Base-by-base conservation (phyloP, 371 early-diverging fungal species). In the Circinella umbellata region DNA sequence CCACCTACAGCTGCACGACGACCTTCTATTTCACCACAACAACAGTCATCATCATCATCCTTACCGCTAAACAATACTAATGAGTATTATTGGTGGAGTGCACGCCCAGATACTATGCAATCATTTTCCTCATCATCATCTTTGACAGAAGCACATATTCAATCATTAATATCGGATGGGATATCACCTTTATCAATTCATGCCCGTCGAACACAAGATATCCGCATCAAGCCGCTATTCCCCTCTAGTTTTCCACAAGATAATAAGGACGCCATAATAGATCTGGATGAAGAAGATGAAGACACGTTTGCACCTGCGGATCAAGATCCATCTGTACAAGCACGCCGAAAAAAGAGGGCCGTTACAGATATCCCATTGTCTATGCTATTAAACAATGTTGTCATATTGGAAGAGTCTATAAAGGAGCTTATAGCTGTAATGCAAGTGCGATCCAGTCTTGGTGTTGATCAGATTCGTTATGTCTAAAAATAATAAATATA, bases 381-480 rank as follows among this genome's bases (percentile, higher is more conserved):
- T 14, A 86, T 88, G 72, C 72, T 91, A 61, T 70, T 91, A 27
- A 93, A 92, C 72, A 95, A 95, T 75, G 91, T 94, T 36, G 88
- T 96, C 35, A 91, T 95, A 18, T 69, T 96, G 69, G 93, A 96
- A 69, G 96, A 96, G 78, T 86, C 89, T 15, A 88, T 91, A 37
- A 95, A 95, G 73, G 96, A 96, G 76, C 77, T 95, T n/a, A 85
- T 96, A 49, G 92, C 94, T 34, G 82, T 90, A 13, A 76, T 95
- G 39, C 91, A 92, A 74, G 90, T 92, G 53, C 87, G 92, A 17
- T 80, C 89, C 63, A 90, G 90, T 69, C 76, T 86, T 61, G 92
- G 93, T 10, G 80, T 89, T n/a, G 93, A 92, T 71, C 84, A 86
- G 71, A 86, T 88, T 55, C 75, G 76, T 17, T 88, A 80, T 72